Evolutionary conservation across 2,329 filamentous ascomycete genomes (phyloP).

Genomic region (Claviceps africana): DNA sequence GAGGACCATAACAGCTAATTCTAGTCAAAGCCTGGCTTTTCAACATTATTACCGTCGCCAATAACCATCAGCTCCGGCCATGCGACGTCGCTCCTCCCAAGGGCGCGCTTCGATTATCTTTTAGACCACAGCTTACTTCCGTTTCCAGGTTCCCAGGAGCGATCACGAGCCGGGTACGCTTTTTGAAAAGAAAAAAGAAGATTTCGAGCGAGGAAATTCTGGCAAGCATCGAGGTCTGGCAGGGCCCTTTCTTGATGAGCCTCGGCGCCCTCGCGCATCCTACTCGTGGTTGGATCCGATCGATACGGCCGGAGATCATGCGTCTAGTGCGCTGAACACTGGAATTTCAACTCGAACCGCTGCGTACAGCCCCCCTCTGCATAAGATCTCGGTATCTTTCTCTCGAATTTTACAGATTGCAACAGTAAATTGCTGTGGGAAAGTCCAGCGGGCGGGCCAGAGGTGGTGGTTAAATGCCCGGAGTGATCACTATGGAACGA

Average conservation of each 20-base stretch:
- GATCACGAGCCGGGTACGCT: neutral
- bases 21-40: neutral
- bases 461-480: constrained; percentile 29
- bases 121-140: neutral
- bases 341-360: neutral
- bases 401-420: neutral
- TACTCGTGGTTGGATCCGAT: neutral
- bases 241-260: neutral
- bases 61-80: neutral
- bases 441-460: constrained; percentile 1
- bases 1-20: neutral
- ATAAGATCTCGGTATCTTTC: neutral
- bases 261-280: neutral
- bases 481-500: constrained; percentile 41
- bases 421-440: neutral
- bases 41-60: neutral
- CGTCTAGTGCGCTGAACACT: constrained; percentile 4
- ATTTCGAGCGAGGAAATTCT: neutral
- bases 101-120: constrained; percentile 1
- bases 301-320: constrained; percentile 3
- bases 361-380: neutral
- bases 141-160: neutral
- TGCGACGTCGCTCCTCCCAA: constrained; percentile 1
- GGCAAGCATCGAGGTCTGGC: neutral
- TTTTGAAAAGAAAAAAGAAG: no score